Evolutionary conservation across 441 rosid species (phyloP), one percentile per base, ranked within the genome.

Genomic region (Pelargonium cotyledonis): DNA sequence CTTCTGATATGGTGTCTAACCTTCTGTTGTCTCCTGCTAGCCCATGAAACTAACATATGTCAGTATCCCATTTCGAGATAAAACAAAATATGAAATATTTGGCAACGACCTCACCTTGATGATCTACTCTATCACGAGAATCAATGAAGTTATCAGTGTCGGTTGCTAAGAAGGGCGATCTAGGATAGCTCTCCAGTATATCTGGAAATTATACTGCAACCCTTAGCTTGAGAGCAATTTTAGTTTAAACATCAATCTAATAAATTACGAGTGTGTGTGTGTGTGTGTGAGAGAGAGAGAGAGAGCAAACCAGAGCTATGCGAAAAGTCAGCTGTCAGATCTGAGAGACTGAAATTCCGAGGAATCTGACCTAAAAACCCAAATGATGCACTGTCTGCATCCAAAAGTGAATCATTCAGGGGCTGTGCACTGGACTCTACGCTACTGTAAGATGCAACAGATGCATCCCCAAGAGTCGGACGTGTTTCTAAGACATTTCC

Each of bases 271-370:
- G 23, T 21, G 23, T 21, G 23, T 21, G 23, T 21, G 23, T 21
- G 23, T 21, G 23, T 21, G 23, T 21, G 23, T 0, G 23, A 21
- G 23, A 0, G 31, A 29, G 31, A 29, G 31, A 29, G 31, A 29
- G 31, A 29, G n/a, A 72, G 61, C 73, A 70, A 55, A 95, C 98
- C 99, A 85, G 98, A 86, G 82, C 90, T 89, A 77, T 92, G 97
- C 8, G 91, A 77, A 78, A 86, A 95, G 72, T 89, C 94, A 8
- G 97, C 95, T 2, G 98, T 80, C 75, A 95, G 77, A 85, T 92
- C 99, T 65, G 98, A 89, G 23, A 92, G 91, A 79, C 98, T 95
- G 85, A 95, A 90, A 81, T 72, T 87, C 63, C 88, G 83, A 76
- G 98, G 92, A 71, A 95, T 89, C 72, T 83, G 89, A 74, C 86